Evolutionary conservation across 148 eudicot species (phyloP), one percentile per base, ranked within the genome.

Genomic region (Silene uniflora): DNA sequence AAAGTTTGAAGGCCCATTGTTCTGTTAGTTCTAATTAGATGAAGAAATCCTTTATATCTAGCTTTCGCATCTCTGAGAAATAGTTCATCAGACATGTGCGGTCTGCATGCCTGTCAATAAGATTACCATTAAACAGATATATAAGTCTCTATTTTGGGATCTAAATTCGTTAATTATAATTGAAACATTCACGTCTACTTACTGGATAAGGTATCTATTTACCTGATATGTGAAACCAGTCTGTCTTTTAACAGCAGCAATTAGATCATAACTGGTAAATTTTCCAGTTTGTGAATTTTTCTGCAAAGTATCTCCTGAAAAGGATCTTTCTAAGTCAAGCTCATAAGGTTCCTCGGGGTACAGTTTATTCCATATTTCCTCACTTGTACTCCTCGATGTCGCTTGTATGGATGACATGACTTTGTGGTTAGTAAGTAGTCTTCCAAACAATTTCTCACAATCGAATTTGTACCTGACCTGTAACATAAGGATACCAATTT

Each of bases 21-120:
- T 78, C 52, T 85, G 85, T 92, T 96, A 81, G 87, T 85, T 82
- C 84, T 91, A 77, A 92, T 92, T 69, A 91, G 76, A 77, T 96
- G 91, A 75, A 96, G 75, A 81, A 96, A 96, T 21, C 95, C 99
- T 85, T 88, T 96, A 76, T 96, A 96, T 85, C 99, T 89, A 54
- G 95, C 99, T 68, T 87, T 87, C 9, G 99, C 94, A 74, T 86
- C 89, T 78, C 82, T 81, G 63, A 96, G 93, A 78, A 91, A 96
- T 65, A 85, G 73, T 61, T 86, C 83, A 73, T 85, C 83, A 52
- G 81, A 81, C 88, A 92, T 77, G 83, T 91, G 90, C 46, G 90
- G 85, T 75, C 97, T 87, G 21, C 88, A 88, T 3, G 91, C 97
- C 99, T 96, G 82, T 60, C 46, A 63, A 72, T 27, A 1, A 27